Conservation (phyloP, 352 stramenopile genomes). For the Pythium dissimile region DNA sequence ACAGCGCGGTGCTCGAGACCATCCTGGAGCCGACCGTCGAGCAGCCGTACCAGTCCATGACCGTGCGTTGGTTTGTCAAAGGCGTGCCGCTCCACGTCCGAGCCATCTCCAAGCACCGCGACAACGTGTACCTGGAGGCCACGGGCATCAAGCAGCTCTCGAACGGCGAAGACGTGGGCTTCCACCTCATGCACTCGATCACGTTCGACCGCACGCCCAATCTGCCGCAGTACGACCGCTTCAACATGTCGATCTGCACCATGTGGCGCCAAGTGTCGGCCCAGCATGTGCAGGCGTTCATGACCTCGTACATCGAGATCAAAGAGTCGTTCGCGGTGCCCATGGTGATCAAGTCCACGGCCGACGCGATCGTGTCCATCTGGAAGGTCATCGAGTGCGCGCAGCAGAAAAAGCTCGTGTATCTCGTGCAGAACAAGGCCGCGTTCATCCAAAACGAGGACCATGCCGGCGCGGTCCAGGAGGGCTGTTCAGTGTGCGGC, state of each 20-base stretch:
- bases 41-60: conserved; percentile 52
- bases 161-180: conserved; percentile 48
- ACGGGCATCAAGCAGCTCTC: conserved; percentile 37
- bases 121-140: conserved; percentile 55
- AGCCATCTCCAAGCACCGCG: conserved; percentile 37
- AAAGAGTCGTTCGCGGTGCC: conserved; percentile 27
- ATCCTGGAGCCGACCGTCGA: conserved; percentile 30
- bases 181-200: conserved; percentile 56
- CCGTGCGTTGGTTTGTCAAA: conserved; percentile 61
- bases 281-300: background rate
- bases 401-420: conserved; percentile 56
- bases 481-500: conserved; percentile 5
- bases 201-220: conserved; percentile 42
- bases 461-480: background rate
- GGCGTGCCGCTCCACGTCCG: conserved; percentile 38
- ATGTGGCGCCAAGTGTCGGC: conserved; percentile 32
- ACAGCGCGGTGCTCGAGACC: conserved; percentile 49
- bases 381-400: conserved; percentile 36
- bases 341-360: conserved; percentile 36
- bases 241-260: conserved; percentile 52
- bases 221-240: conserved; percentile 31
- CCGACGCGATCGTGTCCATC: conserved; percentile 30
- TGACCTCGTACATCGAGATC: background rate
- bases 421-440: conserved; percentile 23
- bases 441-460: background rate